These are phyloP conservation scores for Pueraria montana DNA, from an alignment of 306 rosid genomes.

Conservation along the genomic window DNA sequence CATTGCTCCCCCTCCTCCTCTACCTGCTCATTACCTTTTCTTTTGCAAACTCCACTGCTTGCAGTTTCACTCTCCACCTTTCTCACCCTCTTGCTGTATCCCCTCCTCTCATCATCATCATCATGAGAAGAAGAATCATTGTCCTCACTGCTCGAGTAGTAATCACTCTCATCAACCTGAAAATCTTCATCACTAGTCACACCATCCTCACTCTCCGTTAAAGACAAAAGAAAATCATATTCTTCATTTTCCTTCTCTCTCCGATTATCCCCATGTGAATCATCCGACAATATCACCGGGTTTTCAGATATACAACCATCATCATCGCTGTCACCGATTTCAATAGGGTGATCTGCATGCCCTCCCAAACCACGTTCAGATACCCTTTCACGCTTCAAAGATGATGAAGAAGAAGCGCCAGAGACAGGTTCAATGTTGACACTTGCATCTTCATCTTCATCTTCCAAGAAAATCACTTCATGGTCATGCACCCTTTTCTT, in stretches of 20 bases:
- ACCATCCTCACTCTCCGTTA: neutral
- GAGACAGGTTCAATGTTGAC: no score
- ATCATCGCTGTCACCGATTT: neutral
- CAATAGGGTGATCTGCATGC: neutral
- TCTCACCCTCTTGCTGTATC: neutral
- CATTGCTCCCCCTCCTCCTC: neutral
- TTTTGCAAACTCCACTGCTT: neutral
- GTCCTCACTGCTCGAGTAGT: neutral
- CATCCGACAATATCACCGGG: neutral
- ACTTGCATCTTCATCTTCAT: neutral
- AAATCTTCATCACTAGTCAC: slow-evolving; percentile 42
- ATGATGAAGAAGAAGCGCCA: neutral
- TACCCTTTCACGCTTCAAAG: neutral
- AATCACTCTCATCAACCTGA: neutral
- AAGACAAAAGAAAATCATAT: neutral
- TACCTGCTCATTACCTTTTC: neutral
- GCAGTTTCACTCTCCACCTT: neutral
- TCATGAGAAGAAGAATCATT: no score
- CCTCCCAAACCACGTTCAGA: neutral
- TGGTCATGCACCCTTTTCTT: neutral
- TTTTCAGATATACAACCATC: neutral
- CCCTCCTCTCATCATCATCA: neutral
- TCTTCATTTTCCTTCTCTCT: neutral
- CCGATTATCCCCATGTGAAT: neutral
- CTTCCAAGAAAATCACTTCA: neutral